phyloP scores from a whole-genome alignment of 768 basidiomycete genomes.

The Pholiota conissans region DNA sequence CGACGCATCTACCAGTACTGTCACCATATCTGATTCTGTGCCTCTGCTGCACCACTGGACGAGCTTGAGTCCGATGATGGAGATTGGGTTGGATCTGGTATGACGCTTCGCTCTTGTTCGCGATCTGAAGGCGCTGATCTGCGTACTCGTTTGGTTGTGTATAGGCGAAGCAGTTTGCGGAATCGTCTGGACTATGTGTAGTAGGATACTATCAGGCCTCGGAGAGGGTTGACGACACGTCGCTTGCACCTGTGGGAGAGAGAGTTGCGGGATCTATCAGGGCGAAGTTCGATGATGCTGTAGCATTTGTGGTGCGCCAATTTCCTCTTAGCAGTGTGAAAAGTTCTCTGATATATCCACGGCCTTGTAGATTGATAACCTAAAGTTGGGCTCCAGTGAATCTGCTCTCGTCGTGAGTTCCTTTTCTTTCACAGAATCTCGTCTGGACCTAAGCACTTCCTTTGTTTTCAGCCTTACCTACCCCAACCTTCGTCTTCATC shows the following conservation, averaged over 20 bases:
- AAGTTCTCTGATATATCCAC: conserved; percentile 1
- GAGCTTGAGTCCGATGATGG: conserved; percentile 82
- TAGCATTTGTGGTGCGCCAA: conserved; percentile 68
- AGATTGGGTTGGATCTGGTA: conserved; percentile 78
- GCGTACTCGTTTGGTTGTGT: background rate
- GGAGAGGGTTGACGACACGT: conserved; percentile 58
- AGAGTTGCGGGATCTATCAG: conserved; percentile 57
- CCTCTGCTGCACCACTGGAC: conserved; percentile 88
- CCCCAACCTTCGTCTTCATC: conserved; percentile 30
- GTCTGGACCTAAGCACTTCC: background rate
- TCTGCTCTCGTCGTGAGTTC: conserved; percentile 59
- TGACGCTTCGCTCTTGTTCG: conserved; percentile 22
- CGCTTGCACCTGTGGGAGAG: conserved; percentile 67
- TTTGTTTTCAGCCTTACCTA: conserved; percentile 48
- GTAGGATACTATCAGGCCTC: conserved; percentile 81
- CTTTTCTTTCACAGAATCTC: background rate
- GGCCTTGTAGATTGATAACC: conserved; percentile 55
- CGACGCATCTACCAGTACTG: conserved; percentile 25
- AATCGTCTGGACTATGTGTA: conserved; percentile 47
- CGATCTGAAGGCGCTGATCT: background rate
- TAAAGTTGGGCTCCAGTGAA: conserved; percentile 50
- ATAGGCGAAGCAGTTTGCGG: conserved; percentile 63
- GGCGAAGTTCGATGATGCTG: conserved; percentile 52
- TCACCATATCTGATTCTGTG: conserved; percentile 63
- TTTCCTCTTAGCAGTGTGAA: background rate